phyloP scores from a whole-genome alignment of 345 rosid species.

The Ceriops tagal region DNA sequence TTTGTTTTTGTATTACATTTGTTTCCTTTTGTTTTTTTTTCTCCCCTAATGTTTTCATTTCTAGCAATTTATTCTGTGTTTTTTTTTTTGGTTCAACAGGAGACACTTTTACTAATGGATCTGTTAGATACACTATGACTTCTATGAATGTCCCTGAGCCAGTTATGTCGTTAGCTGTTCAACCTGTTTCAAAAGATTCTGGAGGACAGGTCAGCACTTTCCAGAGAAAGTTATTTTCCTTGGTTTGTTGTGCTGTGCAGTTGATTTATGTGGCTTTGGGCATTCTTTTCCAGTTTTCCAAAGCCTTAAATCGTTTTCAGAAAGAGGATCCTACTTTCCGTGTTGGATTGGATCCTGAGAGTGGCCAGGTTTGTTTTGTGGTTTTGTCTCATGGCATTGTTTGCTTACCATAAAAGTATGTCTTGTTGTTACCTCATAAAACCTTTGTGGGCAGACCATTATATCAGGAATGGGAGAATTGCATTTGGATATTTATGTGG shows the following conservation, averaged over 20 bases:
- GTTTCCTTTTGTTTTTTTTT: not conserved
- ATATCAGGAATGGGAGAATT: constrained; percentile 99
- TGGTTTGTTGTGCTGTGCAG: not conserved
- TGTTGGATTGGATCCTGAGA: constrained; percentile 97
- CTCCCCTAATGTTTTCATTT: not conserved
- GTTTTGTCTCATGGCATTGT: constrained; percentile 5
- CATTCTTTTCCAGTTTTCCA: constrained; percentile 63
- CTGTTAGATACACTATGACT: constrained; percentile 95
- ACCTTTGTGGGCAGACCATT: constrained; percentile 60
- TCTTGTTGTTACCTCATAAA: constrained; percentile 1
- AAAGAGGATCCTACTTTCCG: constrained; percentile 98
- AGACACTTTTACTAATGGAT: constrained; percentile 93
- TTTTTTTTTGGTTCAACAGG: constrained; percentile 41
- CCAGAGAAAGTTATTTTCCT: not conserved
- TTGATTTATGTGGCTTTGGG: not conserved
- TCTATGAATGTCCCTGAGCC: constrained; percentile 99
- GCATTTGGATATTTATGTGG: constrained; percentile 94
- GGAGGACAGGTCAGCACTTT: constrained; percentile 84
- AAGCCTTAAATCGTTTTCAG: constrained; percentile 94
- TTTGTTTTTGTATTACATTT: not conserved
- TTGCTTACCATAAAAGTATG: not conserved
- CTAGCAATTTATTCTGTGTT: not conserved
- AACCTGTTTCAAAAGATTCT: constrained; percentile 91
- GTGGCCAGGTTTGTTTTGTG: constrained; percentile 67
- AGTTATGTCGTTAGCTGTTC: constrained; percentile 96